Percentiles rank a stretch among this genome's conserved stretches.
Conservation (phyloP, 257 asterid genomes). For the Capsicum pubescens region DNA sequence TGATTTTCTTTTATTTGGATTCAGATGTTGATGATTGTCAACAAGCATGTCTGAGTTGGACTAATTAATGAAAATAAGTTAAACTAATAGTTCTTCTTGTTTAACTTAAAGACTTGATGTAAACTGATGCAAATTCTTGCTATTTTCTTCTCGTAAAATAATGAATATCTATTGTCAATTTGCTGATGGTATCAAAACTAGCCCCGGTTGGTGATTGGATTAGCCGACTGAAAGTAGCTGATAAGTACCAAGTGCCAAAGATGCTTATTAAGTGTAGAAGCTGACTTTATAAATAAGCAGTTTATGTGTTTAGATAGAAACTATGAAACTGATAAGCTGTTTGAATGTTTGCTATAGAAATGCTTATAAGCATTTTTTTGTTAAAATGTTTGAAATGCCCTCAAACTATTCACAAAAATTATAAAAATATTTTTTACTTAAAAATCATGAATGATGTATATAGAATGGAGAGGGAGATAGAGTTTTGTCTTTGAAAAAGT, state of each 20-base stretch:
- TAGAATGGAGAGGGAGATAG: not conserved
- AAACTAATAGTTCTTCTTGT: constrained; percentile 13
- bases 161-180: constrained; percentile 2
- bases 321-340: not conserved
- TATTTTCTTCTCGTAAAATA: not conserved
- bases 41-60: not conserved
- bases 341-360: not conserved
- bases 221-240: not conserved
- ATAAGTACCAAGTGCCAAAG: not conserved
- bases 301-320: not conserved
- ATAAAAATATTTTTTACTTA: not conserved
- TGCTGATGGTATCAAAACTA: not conserved
- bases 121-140: not conserved
- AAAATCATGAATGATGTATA: not conserved
- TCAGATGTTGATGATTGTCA: constrained; percentile 19
- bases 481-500: not conserved
- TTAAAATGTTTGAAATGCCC: not conserved
- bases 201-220: not conserved
- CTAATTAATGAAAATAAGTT: not conserved
- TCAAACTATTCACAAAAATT: not conserved
- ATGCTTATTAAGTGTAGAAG: not conserved
- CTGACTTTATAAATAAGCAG: not conserved
- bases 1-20: not conserved
- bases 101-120: not conserved
- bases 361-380: not conserved